Percentiles rank a stretch among this genome's conserved stretches.
Conservation (phyloP, 2,329 filamentous ascomycete genomes). For the Clonostachys byssicola region DNA sequence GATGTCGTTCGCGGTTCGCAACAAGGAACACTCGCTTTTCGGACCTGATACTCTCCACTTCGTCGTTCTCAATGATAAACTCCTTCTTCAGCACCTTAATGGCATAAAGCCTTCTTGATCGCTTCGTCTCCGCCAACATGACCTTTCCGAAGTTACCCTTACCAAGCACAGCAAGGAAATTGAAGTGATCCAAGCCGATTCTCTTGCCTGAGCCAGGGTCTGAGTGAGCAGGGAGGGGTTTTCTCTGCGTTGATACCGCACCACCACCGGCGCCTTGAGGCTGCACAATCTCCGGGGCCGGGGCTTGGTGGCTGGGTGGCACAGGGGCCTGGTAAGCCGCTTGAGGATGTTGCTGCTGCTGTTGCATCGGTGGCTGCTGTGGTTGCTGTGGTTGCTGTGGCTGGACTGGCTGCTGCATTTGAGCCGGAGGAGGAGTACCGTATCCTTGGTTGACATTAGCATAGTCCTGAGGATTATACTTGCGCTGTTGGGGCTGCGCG, state of each 20-base stretch:
- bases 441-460: slow-evolving; percentile 53
- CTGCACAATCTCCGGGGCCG: slow-evolving; percentile 18
- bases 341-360: slow-evolving; percentile 27
- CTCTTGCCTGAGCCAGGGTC: slow-evolving; percentile 72
- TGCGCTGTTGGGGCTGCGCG: slow-evolving; percentile 44
- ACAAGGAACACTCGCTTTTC: slow-evolving; percentile 97
- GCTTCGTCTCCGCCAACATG: slow-evolving; percentile 98
- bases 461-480: slow-evolving; percentile 77
- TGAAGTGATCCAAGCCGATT: slow-evolving; percentile 97
- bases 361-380: slow-evolving; percentile 26
- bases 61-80: slow-evolving; percentile 99
- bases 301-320: slow-evolving; percentile 21
- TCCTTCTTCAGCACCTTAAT: slow-evolving; percentile 99
- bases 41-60: slow-evolving; percentile 95
- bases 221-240: slow-evolving; percentile 67
- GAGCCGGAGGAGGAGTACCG: slow-evolving; percentile 19
- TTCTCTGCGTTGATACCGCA: slow-evolving; percentile 33
- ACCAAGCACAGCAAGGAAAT: slow-evolving; percentile 94
- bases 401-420: slow-evolving; percentile 26
- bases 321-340: slow-evolving; percentile 13
- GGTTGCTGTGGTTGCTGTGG: slow-evolving; percentile 19
- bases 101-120: slow-evolving; percentile 85
- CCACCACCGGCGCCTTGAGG: slow-evolving; percentile 22
- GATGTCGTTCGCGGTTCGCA: slow-evolving; percentile 94
- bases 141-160: slow-evolving; percentile 99